phyloP scores from a whole-genome alignment of 768 basidiomycete species.

The Termitomyces sp. region DNA sequence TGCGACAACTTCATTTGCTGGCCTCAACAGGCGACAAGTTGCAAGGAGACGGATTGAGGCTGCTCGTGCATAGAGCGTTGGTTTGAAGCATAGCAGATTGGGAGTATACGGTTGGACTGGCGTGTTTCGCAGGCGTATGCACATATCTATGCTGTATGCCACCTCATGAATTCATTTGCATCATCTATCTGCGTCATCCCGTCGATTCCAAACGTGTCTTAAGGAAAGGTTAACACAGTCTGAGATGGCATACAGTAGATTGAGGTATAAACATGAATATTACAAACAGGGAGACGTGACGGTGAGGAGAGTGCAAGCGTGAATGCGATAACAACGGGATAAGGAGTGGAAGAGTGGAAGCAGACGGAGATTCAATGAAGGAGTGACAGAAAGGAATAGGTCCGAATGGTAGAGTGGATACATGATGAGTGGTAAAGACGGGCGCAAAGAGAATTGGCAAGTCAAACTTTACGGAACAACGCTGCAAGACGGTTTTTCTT shows the following conservation, averaged over 20 bases:
- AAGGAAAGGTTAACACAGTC: neutral
- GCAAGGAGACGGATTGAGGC: conserved; percentile 88
- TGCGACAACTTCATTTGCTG: conserved; percentile 44
- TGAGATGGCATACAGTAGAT: neutral
- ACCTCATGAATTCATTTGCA: conserved; percentile 12
- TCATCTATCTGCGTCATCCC: conserved; percentile 3
- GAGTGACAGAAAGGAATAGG: neutral
- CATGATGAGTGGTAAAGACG: neutral
- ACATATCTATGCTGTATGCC: conserved; percentile 20
- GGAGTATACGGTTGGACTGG: conserved; percentile 10
- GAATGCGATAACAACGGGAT: too few species aligned
- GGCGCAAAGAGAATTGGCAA: neutral
- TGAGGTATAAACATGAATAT: neutral
- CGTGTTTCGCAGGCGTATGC: conserved; percentile 18
- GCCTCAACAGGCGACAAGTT: conserved; percentile 81
- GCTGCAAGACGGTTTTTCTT: conserved; percentile 6
- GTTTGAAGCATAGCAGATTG: neutral
- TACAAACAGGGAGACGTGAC: neutral
- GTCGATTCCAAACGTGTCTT: neutral
- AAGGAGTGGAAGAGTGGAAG: neutral
- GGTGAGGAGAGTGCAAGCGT: neutral
- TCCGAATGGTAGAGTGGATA: too few species aligned
- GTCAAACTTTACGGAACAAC: conserved; percentile 1
- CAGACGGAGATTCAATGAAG: neutral
- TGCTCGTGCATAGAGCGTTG: conserved; percentile 42